Evolutionary conservation across 2,329 filamentous ascomycete species (phyloP).

Genomic region (Lasiodiplodia sp.): DNA sequence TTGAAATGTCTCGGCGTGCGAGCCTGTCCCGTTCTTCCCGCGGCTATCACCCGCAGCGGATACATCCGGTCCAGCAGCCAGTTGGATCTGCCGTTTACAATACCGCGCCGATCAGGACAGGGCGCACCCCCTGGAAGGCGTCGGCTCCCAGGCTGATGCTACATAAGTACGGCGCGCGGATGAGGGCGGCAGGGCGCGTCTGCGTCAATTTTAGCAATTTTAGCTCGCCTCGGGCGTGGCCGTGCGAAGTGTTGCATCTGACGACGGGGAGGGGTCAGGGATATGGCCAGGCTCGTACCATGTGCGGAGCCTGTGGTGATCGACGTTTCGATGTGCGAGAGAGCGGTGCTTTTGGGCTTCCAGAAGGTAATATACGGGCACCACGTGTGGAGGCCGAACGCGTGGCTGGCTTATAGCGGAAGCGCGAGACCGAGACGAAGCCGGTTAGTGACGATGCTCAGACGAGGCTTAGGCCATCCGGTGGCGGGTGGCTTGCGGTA

Average conservation of each 20-base stretch:
- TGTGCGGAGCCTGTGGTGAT: slow-evolving; percentile 9
- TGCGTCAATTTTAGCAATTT: slow-evolving; percentile 26
- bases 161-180: background rate
- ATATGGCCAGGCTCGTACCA: slow-evolving; percentile 11
- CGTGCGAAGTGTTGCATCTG: slow-evolving; percentile 22
- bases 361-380: background rate
- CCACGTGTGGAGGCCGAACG: slow-evolving; percentile 3
- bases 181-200: slow-evolving; percentile 13
- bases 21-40: slow-evolving; percentile 18
- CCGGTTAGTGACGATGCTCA: slow-evolving; percentile 14
- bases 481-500: background rate
- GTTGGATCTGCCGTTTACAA: slow-evolving; percentile 13
- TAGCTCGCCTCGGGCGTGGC: slow-evolving; percentile 4
- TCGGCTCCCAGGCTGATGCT: slow-evolving; percentile 1
- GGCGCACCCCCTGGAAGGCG: background rate
- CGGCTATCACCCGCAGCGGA: slow-evolving; percentile 25
- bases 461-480: background rate
- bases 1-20: slow-evolving; percentile 13
- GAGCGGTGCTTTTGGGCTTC: background rate
- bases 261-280: slow-evolving; percentile 16
- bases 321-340: slow-evolving; percentile 8
- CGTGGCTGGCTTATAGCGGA: slow-evolving; percentile 7
- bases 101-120: slow-evolving; percentile 23
- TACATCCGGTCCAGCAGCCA: slow-evolving; percentile 20
- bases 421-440: slow-evolving; percentile 22